These are phyloP conservation scores for Gryganskiella cystojenkinii DNA, from an alignment of 192 early-diverging fungal species.

Conservation along the genomic window DNA sequence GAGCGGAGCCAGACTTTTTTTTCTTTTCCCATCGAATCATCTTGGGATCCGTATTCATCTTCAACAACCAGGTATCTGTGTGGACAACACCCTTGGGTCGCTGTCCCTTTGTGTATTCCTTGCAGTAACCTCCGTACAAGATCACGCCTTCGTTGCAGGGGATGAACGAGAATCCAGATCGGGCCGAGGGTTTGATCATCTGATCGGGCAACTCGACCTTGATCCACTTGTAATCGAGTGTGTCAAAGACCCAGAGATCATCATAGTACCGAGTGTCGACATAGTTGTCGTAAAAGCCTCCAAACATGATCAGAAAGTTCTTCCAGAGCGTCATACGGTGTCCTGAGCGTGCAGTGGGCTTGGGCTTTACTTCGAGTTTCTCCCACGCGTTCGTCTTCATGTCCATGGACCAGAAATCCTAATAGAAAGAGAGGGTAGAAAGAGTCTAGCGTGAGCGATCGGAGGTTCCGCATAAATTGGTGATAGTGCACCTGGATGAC, in stretches of 20 bases:
- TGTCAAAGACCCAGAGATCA: slow-evolving; percentile 78
- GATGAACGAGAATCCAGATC: slow-evolving; percentile 73
- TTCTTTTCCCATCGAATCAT: slow-evolving; percentile 69
- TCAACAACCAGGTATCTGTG: slow-evolving; percentile 64
- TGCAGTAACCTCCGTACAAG: slow-evolving; percentile 79
- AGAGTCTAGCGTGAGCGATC: neutral
- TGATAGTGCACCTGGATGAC: neutral
- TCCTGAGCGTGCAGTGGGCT: slow-evolving; percentile 67
- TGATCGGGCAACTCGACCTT: slow-evolving; percentile 52
- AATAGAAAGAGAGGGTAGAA: slow-evolving; percentile 4
- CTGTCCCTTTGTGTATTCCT: slow-evolving; percentile 69
- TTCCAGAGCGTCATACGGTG: slow-evolving; percentile 76
- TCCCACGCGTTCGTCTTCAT: slow-evolving; percentile 76
- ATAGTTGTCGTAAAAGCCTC: slow-evolving; percentile 65
- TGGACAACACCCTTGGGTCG: slow-evolving; percentile 67
- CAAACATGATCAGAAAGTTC: slow-evolving; percentile 72
- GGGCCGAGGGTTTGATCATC: slow-evolving; percentile 47
- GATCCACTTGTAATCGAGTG: slow-evolving; percentile 62
- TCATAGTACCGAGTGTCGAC: slow-evolving; percentile 66
- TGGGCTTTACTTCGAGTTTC: slow-evolving; percentile 67
- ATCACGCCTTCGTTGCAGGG: slow-evolving; percentile 63
- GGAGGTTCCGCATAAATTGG: neutral
- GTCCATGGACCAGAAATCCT: slow-evolving; percentile 82
- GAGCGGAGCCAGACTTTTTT: slow-evolving; percentile 63
- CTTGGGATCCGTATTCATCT: slow-evolving; percentile 68